Evolutionary conservation across 345 rosid genomes (phyloP).

Genomic region (Eucalyptus victrix): DNA sequence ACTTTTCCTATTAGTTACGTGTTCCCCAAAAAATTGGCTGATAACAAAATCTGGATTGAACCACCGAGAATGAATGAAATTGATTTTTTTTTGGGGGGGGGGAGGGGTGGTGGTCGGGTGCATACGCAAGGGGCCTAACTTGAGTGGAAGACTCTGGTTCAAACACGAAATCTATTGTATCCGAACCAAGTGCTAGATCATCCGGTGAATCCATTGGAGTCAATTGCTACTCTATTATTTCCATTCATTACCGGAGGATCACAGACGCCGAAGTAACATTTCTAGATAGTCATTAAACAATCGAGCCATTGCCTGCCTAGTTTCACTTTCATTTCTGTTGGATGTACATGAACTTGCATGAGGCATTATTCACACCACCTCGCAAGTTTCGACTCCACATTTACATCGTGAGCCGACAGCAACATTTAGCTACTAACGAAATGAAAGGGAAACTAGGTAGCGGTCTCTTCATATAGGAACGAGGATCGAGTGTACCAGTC

Average conservation of each 20-base stretch:
- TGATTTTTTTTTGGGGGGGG: no score
- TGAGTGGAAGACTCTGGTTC: background rate
- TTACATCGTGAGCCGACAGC: background rate
- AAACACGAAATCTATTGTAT: background rate
- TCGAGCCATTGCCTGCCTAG: background rate
- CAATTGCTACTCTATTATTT: background rate
- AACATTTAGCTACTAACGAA: no score
- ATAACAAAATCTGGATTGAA: fast-evolving
- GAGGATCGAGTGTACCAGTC: background rate
- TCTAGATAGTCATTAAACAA: background rate
- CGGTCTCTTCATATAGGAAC: no score
- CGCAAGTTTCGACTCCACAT: background rate
- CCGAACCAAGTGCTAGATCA: background rate
- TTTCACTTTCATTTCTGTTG: background rate
- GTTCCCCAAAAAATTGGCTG: background rate
- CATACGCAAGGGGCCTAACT: fast-evolving
- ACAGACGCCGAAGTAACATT: background rate
- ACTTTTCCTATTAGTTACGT: fast-evolving
- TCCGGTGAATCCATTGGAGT: background rate
- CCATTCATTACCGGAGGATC: background rate
- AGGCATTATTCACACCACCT: background rate
- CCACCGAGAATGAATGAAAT: no score
- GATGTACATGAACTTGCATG: background rate
- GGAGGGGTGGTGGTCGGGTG: no score
- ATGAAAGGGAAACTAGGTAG: no score